phyloP scores from a whole-genome alignment of 768 basidiomycete genomes.

The Rhodosporidiobolus sp. region DNA sequence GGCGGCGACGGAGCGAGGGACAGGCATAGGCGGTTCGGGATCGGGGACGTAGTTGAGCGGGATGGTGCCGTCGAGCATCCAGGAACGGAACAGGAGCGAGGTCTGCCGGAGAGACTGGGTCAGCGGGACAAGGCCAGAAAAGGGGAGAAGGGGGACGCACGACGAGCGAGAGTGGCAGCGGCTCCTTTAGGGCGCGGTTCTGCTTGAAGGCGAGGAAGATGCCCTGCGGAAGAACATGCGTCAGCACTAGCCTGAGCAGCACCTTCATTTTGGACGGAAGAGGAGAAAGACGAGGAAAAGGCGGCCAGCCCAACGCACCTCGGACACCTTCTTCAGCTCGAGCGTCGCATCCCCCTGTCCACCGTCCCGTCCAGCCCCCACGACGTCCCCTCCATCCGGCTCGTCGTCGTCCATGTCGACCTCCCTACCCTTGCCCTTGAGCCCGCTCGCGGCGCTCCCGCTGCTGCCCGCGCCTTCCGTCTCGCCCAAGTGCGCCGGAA shows the following conservation, averaged over 20 bases:
- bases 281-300: neutral
- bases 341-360: slow-evolving; percentile 1
- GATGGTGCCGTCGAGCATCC: slow-evolving; percentile 38
- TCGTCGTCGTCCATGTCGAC: neutral
- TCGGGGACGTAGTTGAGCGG: slow-evolving; percentile 18
- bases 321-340: slow-evolving; percentile 29
- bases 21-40: slow-evolving; percentile 5
- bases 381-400: slow-evolving; percentile 8
- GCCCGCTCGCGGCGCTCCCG: neutral
- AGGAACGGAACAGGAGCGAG: slow-evolving; percentile 22
- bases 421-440: slow-evolving; percentile 9
- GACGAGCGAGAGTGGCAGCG: slow-evolving; percentile 25
- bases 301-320: slow-evolving; percentile 1
- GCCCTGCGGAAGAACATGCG: neutral
- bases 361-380: slow-evolving; percentile 1
- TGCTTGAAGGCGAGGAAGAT: slow-evolving; percentile 39
- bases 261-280: too few relatives aligned
- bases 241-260: neutral
- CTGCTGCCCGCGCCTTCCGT: slow-evolving; percentile 1
- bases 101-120: neutral
- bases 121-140: neutral
- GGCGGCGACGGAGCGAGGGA: neutral
- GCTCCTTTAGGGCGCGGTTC: slow-evolving; percentile 16
- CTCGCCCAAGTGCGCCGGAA: neutral
- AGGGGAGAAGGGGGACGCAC: neutral